phyloP scores from a whole-genome alignment of 805 yeast genomes.

The Cephaloascus albidus region DNA sequence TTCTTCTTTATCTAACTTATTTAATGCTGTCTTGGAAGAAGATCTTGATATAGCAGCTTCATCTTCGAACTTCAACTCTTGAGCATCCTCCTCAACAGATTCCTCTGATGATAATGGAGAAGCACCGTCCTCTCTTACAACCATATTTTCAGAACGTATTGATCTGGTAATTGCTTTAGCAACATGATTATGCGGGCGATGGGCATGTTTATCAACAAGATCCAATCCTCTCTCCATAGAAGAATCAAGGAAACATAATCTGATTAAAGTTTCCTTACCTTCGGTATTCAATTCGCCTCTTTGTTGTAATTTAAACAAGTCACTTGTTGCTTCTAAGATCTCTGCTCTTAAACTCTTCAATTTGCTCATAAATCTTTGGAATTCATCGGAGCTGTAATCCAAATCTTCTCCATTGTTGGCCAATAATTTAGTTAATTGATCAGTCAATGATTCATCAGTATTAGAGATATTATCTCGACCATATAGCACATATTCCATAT shows the following conservation, averaged over 20 bases:
- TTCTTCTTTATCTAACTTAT: constrained; percentile 27
- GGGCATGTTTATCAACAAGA: constrained; percentile 17
- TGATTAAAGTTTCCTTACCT: constrained; percentile 68
- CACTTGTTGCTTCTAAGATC: constrained; percentile 27
- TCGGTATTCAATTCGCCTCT: constrained; percentile 46
- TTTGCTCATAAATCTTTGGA: constrained; percentile 15
- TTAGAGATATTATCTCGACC: constrained; percentile 19
- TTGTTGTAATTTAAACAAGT: constrained; percentile 48
- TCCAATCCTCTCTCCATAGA: constrained; percentile 51
- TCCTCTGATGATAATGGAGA: neutral
- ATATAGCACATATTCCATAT: constrained; percentile 56
- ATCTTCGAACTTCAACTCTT: neutral
- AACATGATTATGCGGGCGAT: neutral
- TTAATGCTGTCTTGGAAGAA: constrained; percentile 21
- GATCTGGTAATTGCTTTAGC: neutral
- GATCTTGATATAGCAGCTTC: constrained; percentile 7
- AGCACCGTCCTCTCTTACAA: neutral
- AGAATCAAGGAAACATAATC: constrained; percentile 61
- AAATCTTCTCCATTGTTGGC: constrained; percentile 9
- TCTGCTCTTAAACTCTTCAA: constrained; percentile 19
- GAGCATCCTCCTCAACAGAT: constrained; percentile 2
- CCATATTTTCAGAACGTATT: neutral
- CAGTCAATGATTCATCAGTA: constrained; percentile 11
- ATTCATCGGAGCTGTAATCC: constrained; percentile 22
- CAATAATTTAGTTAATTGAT: constrained; percentile 9